Conservation (phyloP, 192 early-diverging fungal genomes). For the Podila verticillata region DNA sequence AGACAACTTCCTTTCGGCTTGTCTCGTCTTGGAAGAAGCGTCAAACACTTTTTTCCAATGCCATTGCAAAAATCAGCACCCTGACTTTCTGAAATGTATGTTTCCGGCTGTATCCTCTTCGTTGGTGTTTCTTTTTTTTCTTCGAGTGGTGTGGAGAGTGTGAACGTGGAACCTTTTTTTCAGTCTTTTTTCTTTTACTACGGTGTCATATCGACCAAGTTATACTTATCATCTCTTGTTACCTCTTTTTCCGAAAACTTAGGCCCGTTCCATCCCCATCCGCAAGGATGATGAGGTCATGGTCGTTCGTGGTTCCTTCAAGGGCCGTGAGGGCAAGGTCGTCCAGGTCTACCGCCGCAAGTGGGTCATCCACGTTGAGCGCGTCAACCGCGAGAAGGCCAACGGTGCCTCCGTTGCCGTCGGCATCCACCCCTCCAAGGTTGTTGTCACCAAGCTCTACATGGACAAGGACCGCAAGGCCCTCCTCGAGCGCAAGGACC, state of each 20-base stretch:
- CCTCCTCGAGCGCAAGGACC: slow-evolving; percentile 91
- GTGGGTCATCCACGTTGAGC: slow-evolving; percentile 99
- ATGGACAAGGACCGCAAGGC: slow-evolving; percentile 96
- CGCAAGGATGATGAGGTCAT: slow-evolving; percentile 98
- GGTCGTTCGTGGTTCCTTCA: slow-evolving; percentile 94
- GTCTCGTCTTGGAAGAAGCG: neutral
- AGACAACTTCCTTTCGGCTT: neutral
- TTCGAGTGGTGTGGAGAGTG: neutral
- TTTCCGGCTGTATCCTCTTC: slow-evolving; percentile 11
- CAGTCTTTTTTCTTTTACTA: slow-evolving; percentile 1
- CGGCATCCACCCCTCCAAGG: slow-evolving; percentile 99
- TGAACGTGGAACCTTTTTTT: too few relatives aligned
- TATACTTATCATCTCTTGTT: neutral
- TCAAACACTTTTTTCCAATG: slow-evolving; percentile 18
- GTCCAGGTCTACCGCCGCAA: slow-evolving; percentile 97
- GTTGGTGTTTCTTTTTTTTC: slow-evolving; percentile 4
- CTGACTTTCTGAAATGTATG: slow-evolving; percentile 53
- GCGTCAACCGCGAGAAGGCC: slow-evolving; percentile 95
- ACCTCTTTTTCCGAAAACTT: neutral
- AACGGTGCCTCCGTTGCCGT: slow-evolving; percentile 93
- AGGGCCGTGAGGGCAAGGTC: slow-evolving; percentile 98
- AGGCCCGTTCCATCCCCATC: slow-evolving; percentile 94
- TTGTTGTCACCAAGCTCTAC: slow-evolving; percentile 95
- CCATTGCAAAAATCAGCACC: slow-evolving; percentile 30
- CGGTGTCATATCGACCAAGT: neutral